Base-by-base conservation (phyloP, 108 stramenopile species). In the Tribonema minus region DNA sequence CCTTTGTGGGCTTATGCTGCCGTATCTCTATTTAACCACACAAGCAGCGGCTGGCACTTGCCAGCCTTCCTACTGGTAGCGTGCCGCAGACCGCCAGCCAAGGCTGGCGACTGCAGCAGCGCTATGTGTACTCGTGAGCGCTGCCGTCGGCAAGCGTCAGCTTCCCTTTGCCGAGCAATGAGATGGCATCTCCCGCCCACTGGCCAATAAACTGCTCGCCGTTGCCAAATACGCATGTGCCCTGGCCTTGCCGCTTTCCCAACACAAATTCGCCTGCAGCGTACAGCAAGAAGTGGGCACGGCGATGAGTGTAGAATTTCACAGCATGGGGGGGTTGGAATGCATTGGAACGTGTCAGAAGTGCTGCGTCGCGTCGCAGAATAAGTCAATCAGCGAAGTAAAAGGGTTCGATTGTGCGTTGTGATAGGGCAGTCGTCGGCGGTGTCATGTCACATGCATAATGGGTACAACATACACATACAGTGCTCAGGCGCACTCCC, bases 161-260 rank as follows among this genome's bases (percentile, higher is more conserved):
- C 31, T 71, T 79, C 29, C 81, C 81, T 37, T 80, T 76, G 0
- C 81, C 81, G 37, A 71, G 79, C 32, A 80, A 82, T 12, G 69
- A 70, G 12, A 80, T 69, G 81, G 73, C 34, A 31, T 81, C 81
- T 23, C 37, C 34, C 27, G 28, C 26, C 81, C 81, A 82, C 28
- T 80, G 71, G 27, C 81, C 81, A 27, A 81, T 79, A 60, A 76
- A 82, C 25, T 59, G 61, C 63, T 81, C 80, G 63, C 80, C 80
- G 39, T 82, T 81, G 7, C 79, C 77, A 39, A 82, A 82, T 0
- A 82, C 81, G n/a, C 79, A 81, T 20, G 67, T 80, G 36, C 81
- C 81, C 29, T 65, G 38, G 5, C 81, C 81, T 6, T 67, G 63
- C 36, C 81, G 71, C 29, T 67, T 62, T 29, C 81, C 81, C 15